Percentiles rank a stretch among this genome's conserved stretches.
Conservation (phyloP, 225 moss, liverwort and hornwort species). For the Pseudoscleropodium purum region DNA sequence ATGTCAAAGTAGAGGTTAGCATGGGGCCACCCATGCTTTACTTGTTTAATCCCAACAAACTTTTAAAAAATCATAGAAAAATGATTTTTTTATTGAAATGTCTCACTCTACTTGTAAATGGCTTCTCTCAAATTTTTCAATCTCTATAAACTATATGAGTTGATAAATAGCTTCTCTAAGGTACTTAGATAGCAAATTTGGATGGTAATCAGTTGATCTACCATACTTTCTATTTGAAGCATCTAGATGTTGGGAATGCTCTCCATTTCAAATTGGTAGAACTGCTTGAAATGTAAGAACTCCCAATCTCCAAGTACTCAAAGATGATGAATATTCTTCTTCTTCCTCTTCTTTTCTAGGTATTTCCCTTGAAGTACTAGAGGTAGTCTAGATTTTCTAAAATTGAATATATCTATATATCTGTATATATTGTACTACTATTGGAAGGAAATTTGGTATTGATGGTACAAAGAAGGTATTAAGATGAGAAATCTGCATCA, state of each 20-base stretch:
- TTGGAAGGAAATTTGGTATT: background rate
- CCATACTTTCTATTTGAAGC: too few relatives aligned
- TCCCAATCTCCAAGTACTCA: too few relatives aligned
- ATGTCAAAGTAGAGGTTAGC: rapidly evolving
- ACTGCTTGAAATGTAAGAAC: too few relatives aligned
- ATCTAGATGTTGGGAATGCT: too few relatives aligned
- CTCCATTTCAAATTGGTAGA: too few relatives aligned
- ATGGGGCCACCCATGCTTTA: too few relatives aligned
- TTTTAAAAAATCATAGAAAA: too few relatives aligned
- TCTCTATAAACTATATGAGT: background rate
- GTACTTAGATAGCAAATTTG: background rate
- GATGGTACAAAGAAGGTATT: background rate
- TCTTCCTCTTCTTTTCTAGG: too few relatives aligned
- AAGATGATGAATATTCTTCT: too few relatives aligned
- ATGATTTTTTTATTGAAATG: background rate
- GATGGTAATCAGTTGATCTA: background rate
- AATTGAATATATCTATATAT: background rate
- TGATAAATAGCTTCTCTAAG: background rate
- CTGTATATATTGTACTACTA: too few relatives aligned
- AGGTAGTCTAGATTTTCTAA: background rate
- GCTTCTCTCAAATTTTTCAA: background rate
- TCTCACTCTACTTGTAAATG: background rate
- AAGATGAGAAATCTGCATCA: too few relatives aligned
- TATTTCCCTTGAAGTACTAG: too few relatives aligned
- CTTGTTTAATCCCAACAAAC: background rate